Percentiles rank a stretch among this genome's conserved stretches.
phyloP scores from a whole-genome alignment of 2,329 filamentous ascomycete species.

The Exophiala dermatitidis region DNA sequence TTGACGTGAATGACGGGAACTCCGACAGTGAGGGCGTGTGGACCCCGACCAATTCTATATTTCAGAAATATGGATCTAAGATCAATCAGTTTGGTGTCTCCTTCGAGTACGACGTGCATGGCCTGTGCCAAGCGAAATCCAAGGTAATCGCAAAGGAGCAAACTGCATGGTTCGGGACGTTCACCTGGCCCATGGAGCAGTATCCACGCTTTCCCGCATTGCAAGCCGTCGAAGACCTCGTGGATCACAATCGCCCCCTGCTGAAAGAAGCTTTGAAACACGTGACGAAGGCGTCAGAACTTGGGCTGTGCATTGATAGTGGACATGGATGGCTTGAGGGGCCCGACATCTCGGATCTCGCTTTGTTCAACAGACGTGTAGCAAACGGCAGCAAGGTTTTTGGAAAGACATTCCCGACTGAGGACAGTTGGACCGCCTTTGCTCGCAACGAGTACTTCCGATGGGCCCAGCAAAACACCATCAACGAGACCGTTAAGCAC shows the following conservation, averaged over 20 bases:
- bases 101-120: conserved; percentile 53
- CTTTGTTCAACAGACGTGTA: conserved; percentile 41
- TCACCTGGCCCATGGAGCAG: conserved; percentile 55
- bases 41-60: conserved; percentile 48
- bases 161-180: conserved; percentile 56
- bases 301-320: conserved; percentile 61
- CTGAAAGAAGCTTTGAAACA: conserved; percentile 48
- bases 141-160: conserved; percentile 51
- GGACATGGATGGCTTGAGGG: conserved; percentile 61
- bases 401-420: conserved; percentile 34
- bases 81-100: conserved; percentile 60
- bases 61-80: conserved; percentile 54
- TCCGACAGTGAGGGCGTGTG: conserved; percentile 29
- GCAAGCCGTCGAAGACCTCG: conserved; percentile 54
- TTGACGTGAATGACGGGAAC: conserved; percentile 24
- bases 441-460: conserved; percentile 24
- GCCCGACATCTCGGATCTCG: conserved; percentile 49
- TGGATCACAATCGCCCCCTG: conserved; percentile 40
- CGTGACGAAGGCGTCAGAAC: conserved; percentile 50
- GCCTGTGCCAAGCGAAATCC: conserved; percentile 45
- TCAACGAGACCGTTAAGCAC: conserved; percentile 22
- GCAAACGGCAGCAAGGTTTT: conserved; percentile 40
- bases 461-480: conserved; percentile 26
- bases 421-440: conserved; percentile 29
- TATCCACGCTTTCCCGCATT: conserved; percentile 55